Percentiles rank a stretch among this genome's conserved stretches.
Evolutionary conservation across 192 early-diverging fungal genomes (phyloP).

Genomic region (Powellomyces hirtus): DNA sequence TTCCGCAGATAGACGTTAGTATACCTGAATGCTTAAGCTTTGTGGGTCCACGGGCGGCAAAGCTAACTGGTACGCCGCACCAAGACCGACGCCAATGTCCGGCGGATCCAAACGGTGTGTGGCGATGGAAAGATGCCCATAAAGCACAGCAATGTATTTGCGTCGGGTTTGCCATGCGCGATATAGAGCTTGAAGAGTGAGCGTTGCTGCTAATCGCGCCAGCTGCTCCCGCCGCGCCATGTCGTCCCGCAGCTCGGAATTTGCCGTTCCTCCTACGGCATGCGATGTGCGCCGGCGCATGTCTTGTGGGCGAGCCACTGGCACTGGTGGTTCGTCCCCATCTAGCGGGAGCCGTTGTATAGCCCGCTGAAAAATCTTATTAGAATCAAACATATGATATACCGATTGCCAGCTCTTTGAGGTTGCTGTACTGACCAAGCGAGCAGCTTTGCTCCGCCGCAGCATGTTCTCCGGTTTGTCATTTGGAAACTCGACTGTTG

Average conservation of each 20-base stretch:
- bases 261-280: not conserved
- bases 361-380: not conserved
- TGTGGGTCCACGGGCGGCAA: conserved; percentile 9
- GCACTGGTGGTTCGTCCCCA: too few relatives aligned
- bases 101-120: conserved; percentile 38
- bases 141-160: conserved; percentile 43
- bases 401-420: not conserved
- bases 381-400: not conserved
- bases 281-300: not conserved
- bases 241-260: conserved; percentile 17
- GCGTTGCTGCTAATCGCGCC: conserved; percentile 40
- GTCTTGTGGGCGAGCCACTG: not conserved
- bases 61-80: not conserved
- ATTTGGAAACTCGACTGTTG: conserved; percentile 53
- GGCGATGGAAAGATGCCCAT: conserved; percentile 25
- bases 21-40: not conserved
- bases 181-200: conserved; percentile 44
- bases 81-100: conserved; percentile 5
- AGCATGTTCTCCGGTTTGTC: conserved; percentile 46
- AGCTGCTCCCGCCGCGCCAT: conserved; percentile 40
- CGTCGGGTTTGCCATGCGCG: conserved; percentile 40
- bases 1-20: too few relatives aligned
- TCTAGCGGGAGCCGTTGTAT: not conserved
- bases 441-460: conserved; percentile 30
- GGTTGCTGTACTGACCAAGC: conserved; percentile 23